Evolutionary conservation across 495 filamentous ascomycete species (phyloP), one percentile per base, ranked within the genome.

Genomic region (Penicillium roqueforti): DNA sequence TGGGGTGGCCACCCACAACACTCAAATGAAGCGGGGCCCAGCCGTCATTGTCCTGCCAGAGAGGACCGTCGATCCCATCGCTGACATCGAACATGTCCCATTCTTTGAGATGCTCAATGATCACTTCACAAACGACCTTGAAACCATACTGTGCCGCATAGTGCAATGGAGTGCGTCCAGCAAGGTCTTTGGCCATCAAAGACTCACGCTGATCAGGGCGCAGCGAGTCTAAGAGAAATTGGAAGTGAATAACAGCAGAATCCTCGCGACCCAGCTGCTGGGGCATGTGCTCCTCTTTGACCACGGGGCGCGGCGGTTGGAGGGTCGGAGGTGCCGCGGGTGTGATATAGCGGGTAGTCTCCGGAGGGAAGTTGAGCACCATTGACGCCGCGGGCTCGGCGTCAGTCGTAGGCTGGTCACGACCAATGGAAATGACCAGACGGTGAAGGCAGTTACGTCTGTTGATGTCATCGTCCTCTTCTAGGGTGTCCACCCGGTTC

Each of bases 111-210:
- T 87, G 85, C 43, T 85, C 83, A 67, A 96, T 89, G 50, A 98
- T 76, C n/a, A 91, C 72, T 66, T 93, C 80, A 63, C 91, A 96
- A 8, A 97, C 84, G 42, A 86, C 81, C 22, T 89, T 87, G 60
- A 96, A 89, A 3, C 93, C 93, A 67, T 93, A 95, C 70, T 97
- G 90, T 0, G 93, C 93, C 4, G 90, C 92, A 68, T 98, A 98
- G 65, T 98, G 93, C 25, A 98, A 76, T 23, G 93, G 91, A 31
- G 91, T 83, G 9, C 93, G 89, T 5, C 91, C 91, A 45, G 91
- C 88, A 2, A 82, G 65, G 72, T 98, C 93, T 51, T 77, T 83
- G 19, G 79, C 78, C 40, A 79, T 71, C 20, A 98, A 66, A 4
- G 88, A 85, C n/a, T 61, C 47, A 10, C 86, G 80, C 56, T 97